These are phyloP conservation scores for Paracamarosporium sp. DNA, from an alignment of 2,329 filamentous ascomycete species.

Conservation along the genomic window DNA sequence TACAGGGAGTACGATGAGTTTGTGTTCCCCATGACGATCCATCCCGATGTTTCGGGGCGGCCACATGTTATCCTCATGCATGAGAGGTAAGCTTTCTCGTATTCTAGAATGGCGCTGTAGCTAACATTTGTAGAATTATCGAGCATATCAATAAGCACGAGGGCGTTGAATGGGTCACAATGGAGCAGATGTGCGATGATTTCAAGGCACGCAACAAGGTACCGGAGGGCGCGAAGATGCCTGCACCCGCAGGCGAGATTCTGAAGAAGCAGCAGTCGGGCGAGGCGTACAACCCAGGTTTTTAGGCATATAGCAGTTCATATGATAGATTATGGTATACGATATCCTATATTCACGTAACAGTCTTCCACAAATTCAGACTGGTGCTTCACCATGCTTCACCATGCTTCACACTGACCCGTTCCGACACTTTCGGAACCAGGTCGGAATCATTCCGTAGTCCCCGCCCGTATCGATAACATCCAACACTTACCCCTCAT, in stretches of 20 bases:
- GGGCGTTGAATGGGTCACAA: constrained; percentile 71
- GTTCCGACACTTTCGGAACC: not conserved
- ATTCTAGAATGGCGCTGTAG: not conserved
- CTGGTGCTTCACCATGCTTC: not conserved
- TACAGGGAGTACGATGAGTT: constrained; percentile 80
- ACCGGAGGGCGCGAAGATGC: constrained; percentile 66
- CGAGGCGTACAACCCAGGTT: constrained; percentile 27
- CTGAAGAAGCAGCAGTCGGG: constrained; percentile 51
- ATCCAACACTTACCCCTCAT: constrained; percentile 13
- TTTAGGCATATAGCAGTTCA: not conserved
- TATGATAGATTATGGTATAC: no score
- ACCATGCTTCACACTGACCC: not conserved
- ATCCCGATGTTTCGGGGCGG: constrained; percentile 69
- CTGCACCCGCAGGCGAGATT: constrained; percentile 61
- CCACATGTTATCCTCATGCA: constrained; percentile 78
- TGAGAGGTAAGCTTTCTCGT: constrained; percentile 60
- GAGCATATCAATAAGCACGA: constrained; percentile 71
- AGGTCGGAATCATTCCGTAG: constrained; percentile 4
- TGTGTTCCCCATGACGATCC: constrained; percentile 78
- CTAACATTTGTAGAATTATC: constrained; percentile 58
- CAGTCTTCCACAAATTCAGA: not conserved
- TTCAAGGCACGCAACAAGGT: constrained; percentile 72
- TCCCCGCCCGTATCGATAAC: not conserved
- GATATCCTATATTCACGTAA: no score
- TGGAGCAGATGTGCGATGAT: constrained; percentile 75